Evolutionary conservation across 2,329 filamentous ascomycete genomes (phyloP).

Genomic region (Hymenoscyphus albidus): DNA sequence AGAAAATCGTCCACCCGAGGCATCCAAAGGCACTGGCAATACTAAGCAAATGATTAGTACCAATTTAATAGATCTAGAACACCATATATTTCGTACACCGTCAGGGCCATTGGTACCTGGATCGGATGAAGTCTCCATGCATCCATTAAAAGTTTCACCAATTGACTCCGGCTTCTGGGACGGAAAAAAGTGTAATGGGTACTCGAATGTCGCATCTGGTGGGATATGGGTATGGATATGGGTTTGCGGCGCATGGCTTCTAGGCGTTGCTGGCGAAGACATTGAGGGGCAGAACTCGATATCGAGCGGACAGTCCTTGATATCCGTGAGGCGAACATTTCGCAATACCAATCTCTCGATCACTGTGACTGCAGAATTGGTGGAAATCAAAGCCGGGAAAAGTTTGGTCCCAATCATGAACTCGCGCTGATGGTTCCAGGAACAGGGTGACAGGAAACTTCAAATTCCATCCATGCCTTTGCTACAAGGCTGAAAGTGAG

Average conservation of each 20-base stretch:
- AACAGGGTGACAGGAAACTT: too few relatives aligned
- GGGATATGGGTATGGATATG: slow-evolving; percentile 17
- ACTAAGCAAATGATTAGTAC: slow-evolving; percentile 18
- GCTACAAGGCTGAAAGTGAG: too few relatives aligned
- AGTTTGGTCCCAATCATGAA: background rate
- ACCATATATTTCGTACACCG: slow-evolving; percentile 22
- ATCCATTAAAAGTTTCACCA: slow-evolving; percentile 14
- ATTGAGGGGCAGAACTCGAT: slow-evolving; percentile 26
- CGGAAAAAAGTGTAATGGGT: slow-evolving; percentile 21
- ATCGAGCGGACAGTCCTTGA: slow-evolving; percentile 21
- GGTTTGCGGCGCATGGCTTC: slow-evolving; percentile 21
- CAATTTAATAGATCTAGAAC: background rate
- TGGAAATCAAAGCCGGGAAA: background rate
- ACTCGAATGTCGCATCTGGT: slow-evolving; percentile 28
- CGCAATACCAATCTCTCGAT: background rate
- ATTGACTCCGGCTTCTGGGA: slow-evolving; percentile 2
- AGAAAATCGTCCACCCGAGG: slow-evolving; percentile 31
- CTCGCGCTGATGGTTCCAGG: background rate
- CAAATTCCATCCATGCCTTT: background rate
- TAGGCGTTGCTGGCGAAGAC: slow-evolving; percentile 26
- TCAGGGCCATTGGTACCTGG: slow-evolving; percentile 29
- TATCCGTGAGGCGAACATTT: slow-evolving; percentile 31
- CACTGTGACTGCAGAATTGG: background rate
- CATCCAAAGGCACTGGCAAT: slow-evolving; percentile 23
- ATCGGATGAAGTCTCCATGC: slow-evolving; percentile 29